Conservation (phyloP, 108 stramenopile genomes). For the Licmophora abbreviata region DNA sequence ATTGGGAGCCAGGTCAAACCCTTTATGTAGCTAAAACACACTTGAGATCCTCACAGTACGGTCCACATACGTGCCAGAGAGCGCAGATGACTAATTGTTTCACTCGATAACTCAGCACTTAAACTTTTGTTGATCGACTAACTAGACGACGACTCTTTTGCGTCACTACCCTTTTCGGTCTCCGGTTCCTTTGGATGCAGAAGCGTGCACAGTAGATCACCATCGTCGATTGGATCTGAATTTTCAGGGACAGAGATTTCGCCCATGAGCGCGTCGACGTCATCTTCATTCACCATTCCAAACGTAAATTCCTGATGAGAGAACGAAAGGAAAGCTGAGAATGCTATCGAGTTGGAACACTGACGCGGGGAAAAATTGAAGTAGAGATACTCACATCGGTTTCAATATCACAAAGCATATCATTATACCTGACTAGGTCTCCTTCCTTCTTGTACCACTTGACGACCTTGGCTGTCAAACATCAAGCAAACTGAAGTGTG, state of each 20-base stretch:
- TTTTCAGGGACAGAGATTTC: slow-evolving; percentile 26
- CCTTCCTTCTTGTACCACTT: slow-evolving; percentile 42
- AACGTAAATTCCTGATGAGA: slow-evolving; percentile 27
- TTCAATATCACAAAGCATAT: slow-evolving; percentile 43
- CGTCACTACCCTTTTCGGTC: neutral
- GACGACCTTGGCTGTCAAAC: slow-evolving; percentile 14
- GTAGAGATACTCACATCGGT: slow-evolving; percentile 10
- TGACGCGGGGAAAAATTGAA: no score
- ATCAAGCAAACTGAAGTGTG: no score
- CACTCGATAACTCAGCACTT: no score
- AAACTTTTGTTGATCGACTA: no score
- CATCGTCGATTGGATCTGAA: slow-evolving; percentile 8
- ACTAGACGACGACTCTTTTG: no score
- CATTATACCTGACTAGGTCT: slow-evolving; percentile 26
- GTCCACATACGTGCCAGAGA: no score
- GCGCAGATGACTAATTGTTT: no score
- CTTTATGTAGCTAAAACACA: no score
- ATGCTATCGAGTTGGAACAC: no score
- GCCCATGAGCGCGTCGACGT: slow-evolving; percentile 25
- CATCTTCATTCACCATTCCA: slow-evolving; percentile 41
- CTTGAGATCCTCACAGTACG: no score
- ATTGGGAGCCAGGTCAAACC: slow-evolving; percentile 10
- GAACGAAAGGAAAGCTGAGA: neutral
- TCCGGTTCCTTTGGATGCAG: slow-evolving; percentile 13
- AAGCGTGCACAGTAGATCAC: slow-evolving; percentile 19